Conservation (phyloP, 305 asterid genomes). For the Fraxinus latifolia region DNA sequence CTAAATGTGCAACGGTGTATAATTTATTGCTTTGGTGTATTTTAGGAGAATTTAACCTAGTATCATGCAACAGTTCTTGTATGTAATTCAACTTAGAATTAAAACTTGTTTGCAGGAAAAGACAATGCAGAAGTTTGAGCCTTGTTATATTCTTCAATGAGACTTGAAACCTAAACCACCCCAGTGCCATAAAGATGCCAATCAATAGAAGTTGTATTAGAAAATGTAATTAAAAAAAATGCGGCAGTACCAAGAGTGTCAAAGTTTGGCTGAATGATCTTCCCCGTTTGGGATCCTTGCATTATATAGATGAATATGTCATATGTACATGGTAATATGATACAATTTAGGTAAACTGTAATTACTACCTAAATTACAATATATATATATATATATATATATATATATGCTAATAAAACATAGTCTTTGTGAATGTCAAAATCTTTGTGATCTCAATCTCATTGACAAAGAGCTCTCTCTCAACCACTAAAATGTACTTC, state of each 20-base stretch:
- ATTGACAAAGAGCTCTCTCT: background rate
- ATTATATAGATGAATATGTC: too few relatives aligned
- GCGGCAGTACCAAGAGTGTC: background rate
- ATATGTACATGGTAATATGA: too few relatives aligned
- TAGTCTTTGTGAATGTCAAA: too few relatives aligned
- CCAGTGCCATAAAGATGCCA: background rate
- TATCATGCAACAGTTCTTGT: background rate
- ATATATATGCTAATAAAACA: too few relatives aligned
- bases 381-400: too few relatives aligned
- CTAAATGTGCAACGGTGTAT: slow-evolving; percentile 6
- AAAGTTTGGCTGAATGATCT: too few relatives aligned
- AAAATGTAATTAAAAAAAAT: background rate
- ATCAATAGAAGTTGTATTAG: background rate
- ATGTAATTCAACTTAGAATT: slow-evolving; percentile 1
- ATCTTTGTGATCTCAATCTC: too few relatives aligned
- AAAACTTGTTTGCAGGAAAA: background rate
- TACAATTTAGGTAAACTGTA: too few relatives aligned
- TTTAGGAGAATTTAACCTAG: background rate
- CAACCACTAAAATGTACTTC: background rate
- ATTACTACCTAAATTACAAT: too few relatives aligned
- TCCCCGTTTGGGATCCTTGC: too few relatives aligned
- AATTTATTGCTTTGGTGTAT: background rate
- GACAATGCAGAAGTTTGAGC: slow-evolving; percentile 1
- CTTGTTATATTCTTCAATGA: background rate
- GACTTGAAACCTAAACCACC: background rate